phyloP scores from a whole-genome alignment of 441 rosid species.

The Eutrema salsugineum region DNA sequence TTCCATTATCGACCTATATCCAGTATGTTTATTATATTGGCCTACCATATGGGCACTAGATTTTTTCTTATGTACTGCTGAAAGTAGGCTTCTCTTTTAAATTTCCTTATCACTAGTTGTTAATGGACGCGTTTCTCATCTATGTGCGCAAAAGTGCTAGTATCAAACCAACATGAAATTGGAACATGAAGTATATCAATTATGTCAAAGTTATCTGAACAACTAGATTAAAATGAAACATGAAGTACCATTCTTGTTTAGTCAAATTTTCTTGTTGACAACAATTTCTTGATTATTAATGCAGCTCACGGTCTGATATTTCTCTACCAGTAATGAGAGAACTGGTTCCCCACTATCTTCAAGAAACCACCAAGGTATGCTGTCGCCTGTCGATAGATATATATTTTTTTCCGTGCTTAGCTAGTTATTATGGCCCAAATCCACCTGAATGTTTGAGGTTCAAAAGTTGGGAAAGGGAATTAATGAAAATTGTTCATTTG shows the following conservation, averaged over 20 bases:
- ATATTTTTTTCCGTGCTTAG: not conserved
- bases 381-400: slow-evolving; percentile 1
- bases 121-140: not conserved
- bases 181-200: slow-evolving; percentile 9
- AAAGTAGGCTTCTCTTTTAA: slow-evolving; percentile 10
- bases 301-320: slow-evolving; percentile 95
- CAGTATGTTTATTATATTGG: slow-evolving; percentile 61
- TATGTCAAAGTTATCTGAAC: slow-evolving; percentile 13
- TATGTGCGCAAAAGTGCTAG: slow-evolving; percentile 3
- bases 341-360: slow-evolving; percentile 97
- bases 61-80: not conserved
- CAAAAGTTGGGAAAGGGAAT: slow-evolving; percentile 5
- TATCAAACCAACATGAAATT: slow-evolving; percentile 12
- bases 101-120: slow-evolving; percentile 6
- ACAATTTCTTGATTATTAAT: slow-evolving; percentile 12
- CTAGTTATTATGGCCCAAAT: not conserved
- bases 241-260: not conserved
- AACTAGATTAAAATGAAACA: slow-evolving; percentile 1
- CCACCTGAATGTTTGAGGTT: not conserved
- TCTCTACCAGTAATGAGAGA: slow-evolving; percentile 95
- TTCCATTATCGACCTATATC: slow-evolving; percentile 87
- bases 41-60: slow-evolving; percentile 2
- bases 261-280: slow-evolving; percentile 5
- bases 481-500: not conserved
- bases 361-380: slow-evolving; percentile 85